Percentiles rank a stretch among this genome's conserved stretches.
Conservation (phyloP, 2,329 filamentous ascomycete species). For the Gaeumannomyces sp. region DNA sequence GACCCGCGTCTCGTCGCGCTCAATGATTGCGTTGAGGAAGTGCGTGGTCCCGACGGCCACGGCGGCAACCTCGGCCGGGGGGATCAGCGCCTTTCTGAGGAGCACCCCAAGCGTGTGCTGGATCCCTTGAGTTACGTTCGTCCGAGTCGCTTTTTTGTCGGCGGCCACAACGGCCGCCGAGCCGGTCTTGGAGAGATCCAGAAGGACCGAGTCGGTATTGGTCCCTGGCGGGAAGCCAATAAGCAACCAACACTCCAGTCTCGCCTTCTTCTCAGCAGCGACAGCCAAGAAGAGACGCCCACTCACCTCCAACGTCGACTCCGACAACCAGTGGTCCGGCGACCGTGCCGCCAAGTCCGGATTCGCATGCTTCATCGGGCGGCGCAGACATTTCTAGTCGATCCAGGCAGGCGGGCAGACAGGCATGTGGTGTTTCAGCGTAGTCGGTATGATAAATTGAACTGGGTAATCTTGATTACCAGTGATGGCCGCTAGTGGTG, state of each 20-base stretch:
- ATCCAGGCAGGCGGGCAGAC: background rate
- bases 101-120: conserved; percentile 37
- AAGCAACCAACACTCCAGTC: background rate
- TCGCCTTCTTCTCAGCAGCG: background rate
- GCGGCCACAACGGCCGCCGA: conserved; percentile 39
- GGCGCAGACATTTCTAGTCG: background rate
- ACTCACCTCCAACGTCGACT: conserved; percentile 9
- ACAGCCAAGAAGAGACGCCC: background rate
- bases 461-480: no score
- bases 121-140: conserved; percentile 41
- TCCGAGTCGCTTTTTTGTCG: conserved; percentile 43
- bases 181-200: conserved; percentile 34
- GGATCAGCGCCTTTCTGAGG: conserved; percentile 22
- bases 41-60: conserved; percentile 51
- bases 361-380: background rate
- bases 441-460: background rate
- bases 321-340: conserved; percentile 5
- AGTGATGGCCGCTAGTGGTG: background rate
- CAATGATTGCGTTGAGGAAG: conserved; percentile 53
- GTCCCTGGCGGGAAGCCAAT: conserved; percentile 23
- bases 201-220: conserved; percentile 47
- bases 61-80: conserved; percentile 34
- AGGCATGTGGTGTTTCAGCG: background rate
- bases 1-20: conserved; percentile 42
- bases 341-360: background rate